Evolutionary conservation across 2,329 filamentous ascomycete genomes (phyloP), one percentile per base, ranked within the genome.

Genomic region (Cladosporium phlei): DNA sequence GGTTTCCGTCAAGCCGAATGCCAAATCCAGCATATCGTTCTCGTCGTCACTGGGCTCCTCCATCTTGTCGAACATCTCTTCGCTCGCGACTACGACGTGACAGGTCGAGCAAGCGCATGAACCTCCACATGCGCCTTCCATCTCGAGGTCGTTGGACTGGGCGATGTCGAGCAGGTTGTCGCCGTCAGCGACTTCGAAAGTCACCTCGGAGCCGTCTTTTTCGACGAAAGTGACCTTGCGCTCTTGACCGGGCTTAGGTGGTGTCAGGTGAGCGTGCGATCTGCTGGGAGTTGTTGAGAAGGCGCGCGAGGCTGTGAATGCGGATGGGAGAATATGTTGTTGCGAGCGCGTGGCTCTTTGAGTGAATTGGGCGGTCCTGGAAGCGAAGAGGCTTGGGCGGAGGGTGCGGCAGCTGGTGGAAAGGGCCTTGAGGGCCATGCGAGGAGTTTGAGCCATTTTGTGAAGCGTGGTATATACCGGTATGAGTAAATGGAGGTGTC

Each of bases 91-190:
- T 52, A 95, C 89, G 47, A 95, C 84, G 69, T 95, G 89, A 71
- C 89, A 95, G 5, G 89, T 95, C 48, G 86, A 93, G 71, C 89
- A 95, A 46, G 89, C 89, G 69, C 89, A 95, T 25, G 87, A 93
- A 17, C 89, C 93, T 56, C 93, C 93, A 63, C 93, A 98, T 10
- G 93, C 93, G 52, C 93, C 81, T 74, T 98, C 93, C 91, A 98
- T 97, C 67, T 98, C 93, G 32, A 98, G 74, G 62, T 97, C 91
- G 67, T 97, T 80, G 35, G 86, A 88, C 66, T 96, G 91, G 17
- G 91, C 93, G 61, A 98, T 91, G 62, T 97, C 91, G 46, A 98
- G 77, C 45, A 98, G 74, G 67, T 98, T 98, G 68, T 95, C 89
- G 39, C 93, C 93, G 58, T 86, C 82, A 11, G 80, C 75, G 7